phyloP scores from a whole-genome alignment of 2,329 filamentous ascomycete genomes.

The Paecilomyces formosus region DNA sequence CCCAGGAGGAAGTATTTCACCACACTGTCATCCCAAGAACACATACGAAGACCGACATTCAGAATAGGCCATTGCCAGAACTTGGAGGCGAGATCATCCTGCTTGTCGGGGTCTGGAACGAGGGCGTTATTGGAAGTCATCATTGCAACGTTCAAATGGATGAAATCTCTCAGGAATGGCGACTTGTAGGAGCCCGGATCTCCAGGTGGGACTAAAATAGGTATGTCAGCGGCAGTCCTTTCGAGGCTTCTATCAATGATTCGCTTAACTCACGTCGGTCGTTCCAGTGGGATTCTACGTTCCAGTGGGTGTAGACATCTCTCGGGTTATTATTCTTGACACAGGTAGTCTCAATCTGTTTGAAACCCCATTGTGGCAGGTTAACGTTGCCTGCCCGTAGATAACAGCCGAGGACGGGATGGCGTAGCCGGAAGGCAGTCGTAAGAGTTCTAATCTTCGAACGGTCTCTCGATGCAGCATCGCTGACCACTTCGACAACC shows the following conservation, averaged over 20 bases:
- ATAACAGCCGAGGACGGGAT: constrained; percentile 80
- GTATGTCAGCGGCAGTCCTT: background rate
- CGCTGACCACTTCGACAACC: constrained; percentile 83
- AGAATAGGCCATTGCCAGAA: constrained; percentile 99
- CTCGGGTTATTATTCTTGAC: constrained; percentile 85
- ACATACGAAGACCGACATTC: constrained; percentile 94
- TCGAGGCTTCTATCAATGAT: background rate
- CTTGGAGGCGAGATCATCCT: constrained; percentile 90
- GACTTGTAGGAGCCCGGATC: constrained; percentile 92
- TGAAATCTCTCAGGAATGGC: constrained; percentile 94
- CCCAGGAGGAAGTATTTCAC: constrained; percentile 98
- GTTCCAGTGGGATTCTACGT: constrained; percentile 91
- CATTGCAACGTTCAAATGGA: constrained; percentile 98
- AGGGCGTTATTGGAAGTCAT: constrained; percentile 99
- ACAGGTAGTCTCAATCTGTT: constrained; percentile 97
- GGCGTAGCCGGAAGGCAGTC: constrained; percentile 81
- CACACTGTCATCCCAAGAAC: constrained; percentile 90
- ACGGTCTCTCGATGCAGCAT: constrained; percentile 78
- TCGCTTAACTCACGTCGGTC: constrained; percentile 67
- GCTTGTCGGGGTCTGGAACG: constrained; percentile 96
- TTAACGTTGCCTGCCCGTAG: constrained; percentile 92
- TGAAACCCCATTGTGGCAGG: constrained; percentile 98
- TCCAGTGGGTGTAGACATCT: constrained; percentile 97
- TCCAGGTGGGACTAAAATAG: constrained; percentile 64
- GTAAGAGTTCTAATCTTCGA: constrained; percentile 85